Evolutionary conservation across 352 stramenopile species (phyloP).

Genomic region (Phytophthora gonapodyides): DNA sequence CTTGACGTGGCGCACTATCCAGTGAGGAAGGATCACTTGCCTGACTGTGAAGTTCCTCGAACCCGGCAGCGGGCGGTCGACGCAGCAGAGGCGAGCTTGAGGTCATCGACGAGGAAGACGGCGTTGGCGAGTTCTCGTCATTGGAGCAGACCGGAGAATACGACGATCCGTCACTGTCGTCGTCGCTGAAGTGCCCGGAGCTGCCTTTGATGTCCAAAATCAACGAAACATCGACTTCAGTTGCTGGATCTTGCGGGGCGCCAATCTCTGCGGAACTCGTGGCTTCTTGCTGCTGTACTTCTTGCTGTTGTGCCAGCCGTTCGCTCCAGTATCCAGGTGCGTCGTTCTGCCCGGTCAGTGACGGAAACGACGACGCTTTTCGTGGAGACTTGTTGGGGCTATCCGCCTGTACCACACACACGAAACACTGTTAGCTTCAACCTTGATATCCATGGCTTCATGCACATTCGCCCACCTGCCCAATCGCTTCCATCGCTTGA

Average conservation of each 20-base stretch:
- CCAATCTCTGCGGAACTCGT: neutral
- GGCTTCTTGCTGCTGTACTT: slow-evolving; percentile 9
- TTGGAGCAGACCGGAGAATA: slow-evolving; percentile 30
- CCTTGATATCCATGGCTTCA: slow-evolving; percentile 8
- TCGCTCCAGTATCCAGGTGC: slow-evolving; percentile 16
- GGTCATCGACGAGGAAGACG: slow-evolving; percentile 19
- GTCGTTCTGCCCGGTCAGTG: slow-evolving; percentile 16
- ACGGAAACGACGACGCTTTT: slow-evolving; percentile 34
- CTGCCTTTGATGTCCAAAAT: slow-evolving; percentile 24
- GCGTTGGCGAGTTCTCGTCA: slow-evolving; percentile 23
- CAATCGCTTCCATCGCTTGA: slow-evolving; percentile 31
- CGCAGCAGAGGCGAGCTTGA: slow-evolving; percentile 32
- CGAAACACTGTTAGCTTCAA: too few relatives aligned
- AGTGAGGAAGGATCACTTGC: slow-evolving; percentile 15
- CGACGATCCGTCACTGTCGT: slow-evolving; percentile 32
- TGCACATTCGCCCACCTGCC: slow-evolving; percentile 18
- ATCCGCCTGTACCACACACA: too few relatives aligned
- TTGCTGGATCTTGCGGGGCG: neutral
- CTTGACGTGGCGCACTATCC: slow-evolving; percentile 18
- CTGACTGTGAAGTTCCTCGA: slow-evolving; percentile 20
- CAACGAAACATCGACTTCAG: slow-evolving; percentile 15
- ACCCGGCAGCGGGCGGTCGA: slow-evolving; percentile 12
- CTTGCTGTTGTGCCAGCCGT: slow-evolving; percentile 8
- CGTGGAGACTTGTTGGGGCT: slow-evolving; percentile 27
- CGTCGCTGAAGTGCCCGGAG: slow-evolving; percentile 24